Conservation (phyloP, 2,329 filamentous ascomycete genomes). For the Botrytis fragariae region DNA sequence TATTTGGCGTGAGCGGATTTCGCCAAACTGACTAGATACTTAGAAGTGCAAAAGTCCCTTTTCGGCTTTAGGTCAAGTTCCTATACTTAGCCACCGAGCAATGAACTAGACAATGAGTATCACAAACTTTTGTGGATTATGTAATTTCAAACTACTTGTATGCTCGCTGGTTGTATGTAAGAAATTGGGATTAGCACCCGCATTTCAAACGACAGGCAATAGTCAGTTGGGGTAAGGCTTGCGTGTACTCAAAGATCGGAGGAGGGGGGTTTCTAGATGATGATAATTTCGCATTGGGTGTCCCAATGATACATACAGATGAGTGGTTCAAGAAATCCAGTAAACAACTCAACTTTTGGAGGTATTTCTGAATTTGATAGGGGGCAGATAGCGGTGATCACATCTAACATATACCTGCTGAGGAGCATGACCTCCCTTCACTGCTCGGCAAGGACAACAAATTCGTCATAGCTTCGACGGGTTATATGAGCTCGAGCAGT, state of each 20-base stretch:
- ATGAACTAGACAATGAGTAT: not conserved
- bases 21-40: not conserved
- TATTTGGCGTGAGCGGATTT: not conserved
- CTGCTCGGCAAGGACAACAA: not conserved
- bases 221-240: no score
- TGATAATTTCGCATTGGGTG: no score
- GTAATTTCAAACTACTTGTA: no score
- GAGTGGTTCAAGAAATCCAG: no score
- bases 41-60: not conserved
- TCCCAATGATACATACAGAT: no score
- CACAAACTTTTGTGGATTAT: not conserved
- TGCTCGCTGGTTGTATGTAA: not conserved
- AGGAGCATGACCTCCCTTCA: not conserved
- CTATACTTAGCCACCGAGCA: not conserved
- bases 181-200: not conserved
- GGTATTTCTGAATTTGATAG: no score
- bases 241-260: no score
- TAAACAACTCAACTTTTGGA: no score
- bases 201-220: not conserved
- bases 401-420: not conserved
- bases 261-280: no score
- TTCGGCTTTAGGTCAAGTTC: not conserved
- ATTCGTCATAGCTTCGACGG: not conserved
- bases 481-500: not conserved
- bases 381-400: no score